Evolutionary conservation across 2,329 filamentous ascomycete genomes (phyloP).

Genomic region (Cercospora nicotianae): DNA sequence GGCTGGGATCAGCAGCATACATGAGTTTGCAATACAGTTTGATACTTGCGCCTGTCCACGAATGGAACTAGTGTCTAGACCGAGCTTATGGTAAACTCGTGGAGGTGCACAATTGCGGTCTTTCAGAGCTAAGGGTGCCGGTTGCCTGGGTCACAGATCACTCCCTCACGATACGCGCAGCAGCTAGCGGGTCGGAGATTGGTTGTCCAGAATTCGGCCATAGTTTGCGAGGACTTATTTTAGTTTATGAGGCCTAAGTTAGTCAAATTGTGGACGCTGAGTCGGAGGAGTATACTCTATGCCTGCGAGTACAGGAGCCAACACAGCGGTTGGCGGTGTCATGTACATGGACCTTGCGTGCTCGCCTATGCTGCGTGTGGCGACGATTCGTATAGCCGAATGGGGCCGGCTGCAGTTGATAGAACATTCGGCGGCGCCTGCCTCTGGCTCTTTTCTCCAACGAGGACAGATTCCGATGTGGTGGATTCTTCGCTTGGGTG

Average conservation of each 20-base stretch:
- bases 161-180: not conserved
- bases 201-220: not conserved
- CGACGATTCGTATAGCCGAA: not conserved
- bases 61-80: no score
- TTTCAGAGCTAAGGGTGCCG: not conserved
- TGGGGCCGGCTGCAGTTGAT: not conserved
- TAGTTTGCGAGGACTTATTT: not conserved
- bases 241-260: not conserved
- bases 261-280: not conserved
- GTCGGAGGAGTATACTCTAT: not conserved
- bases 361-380: not conserved
- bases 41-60: not conserved
- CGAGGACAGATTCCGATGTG: not conserved
- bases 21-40: not conserved
- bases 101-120: not conserved
- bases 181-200: conserved; percentile 1
- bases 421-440: not conserved
- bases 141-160: not conserved
- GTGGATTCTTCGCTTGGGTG: not conserved
- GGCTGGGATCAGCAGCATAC: not conserved
- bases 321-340: not conserved
- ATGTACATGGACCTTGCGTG: not conserved
- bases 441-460: not conserved
- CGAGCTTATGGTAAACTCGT: no score
- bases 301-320: not conserved